Evolutionary conservation across 2,329 filamentous ascomycete species (phyloP).

Genomic region (Cladosporium sp.): DNA sequence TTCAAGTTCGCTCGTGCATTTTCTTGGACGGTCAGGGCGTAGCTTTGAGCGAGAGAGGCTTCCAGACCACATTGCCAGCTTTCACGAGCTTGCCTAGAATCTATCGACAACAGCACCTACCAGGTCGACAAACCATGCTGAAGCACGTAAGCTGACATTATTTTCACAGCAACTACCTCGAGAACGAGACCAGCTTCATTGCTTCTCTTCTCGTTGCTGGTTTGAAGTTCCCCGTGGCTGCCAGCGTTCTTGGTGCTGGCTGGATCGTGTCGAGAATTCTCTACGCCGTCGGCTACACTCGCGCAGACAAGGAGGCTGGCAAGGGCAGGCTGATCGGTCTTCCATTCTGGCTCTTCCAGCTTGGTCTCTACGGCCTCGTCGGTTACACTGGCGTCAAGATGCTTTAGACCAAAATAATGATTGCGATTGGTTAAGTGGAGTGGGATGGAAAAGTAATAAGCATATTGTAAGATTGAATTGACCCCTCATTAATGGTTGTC

Average conservation of each 20-base stretch:
- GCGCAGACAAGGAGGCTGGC: conserved; percentile 41
- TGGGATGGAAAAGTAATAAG: conserved; percentile 8
- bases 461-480: conserved; percentile 6
- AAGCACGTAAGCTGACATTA: neutral
- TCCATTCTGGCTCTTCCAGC: conserved; percentile 36
- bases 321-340: conserved; percentile 47
- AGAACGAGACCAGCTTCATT: conserved; percentile 58
- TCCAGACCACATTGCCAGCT: neutral
- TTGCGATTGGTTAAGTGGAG: neutral
- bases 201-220: conserved; percentile 57
- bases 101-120: neutral
- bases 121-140: neutral
- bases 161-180: conserved; percentile 56
- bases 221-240: conserved; percentile 53
- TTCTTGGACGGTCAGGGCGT: neutral
- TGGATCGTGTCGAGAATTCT: conserved; percentile 56
- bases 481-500: neutral
- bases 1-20: neutral
- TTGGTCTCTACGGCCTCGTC: conserved; percentile 36
- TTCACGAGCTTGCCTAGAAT: neutral
- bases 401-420: conserved; percentile 25
- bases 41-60: neutral
- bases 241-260: conserved; percentile 48
- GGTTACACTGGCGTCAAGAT: conserved; percentile 36
- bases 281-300: conserved; percentile 53